Base-by-base conservation (phyloP, 2,329 filamentous ascomycete genomes). In the Stemphylium vesicarium region DNA sequence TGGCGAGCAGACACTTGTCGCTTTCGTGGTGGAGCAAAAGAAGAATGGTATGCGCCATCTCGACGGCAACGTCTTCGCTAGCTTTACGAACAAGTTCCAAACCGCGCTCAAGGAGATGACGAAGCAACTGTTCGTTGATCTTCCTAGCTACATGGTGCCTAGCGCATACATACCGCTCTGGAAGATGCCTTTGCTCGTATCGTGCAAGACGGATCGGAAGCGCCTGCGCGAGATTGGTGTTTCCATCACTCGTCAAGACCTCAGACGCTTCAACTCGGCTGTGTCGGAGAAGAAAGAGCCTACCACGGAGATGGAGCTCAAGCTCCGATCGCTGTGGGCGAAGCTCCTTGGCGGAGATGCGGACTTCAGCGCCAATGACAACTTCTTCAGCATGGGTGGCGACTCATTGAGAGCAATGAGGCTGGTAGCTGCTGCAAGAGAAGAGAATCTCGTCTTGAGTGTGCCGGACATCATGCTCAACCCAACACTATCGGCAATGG, bases 401-500 rank as follows among this genome's bases (percentile, higher is more conserved):
- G 81, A 83, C 48, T 82, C 81, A 0, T 75, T 82, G 45, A 76
- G 79, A 33, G 81, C 81, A 0, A 82, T 83, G 77, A 85, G 83
- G 65, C 74, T 88, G 0, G 85, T 86, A 0, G 78, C 82, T 10
- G 81, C 82, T 48, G 79, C 82, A 2, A 76, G 84, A 18, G 73
- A 77, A 2, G 78, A 80, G 20, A 80, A 79, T 0, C 67, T 84
- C 44, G 73, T 76, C 7, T 63, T 87, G 20, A 82, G 79, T 1
- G 85, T 87, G 1, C 80, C 82, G 2, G 79, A 84, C 22, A 81
- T 86, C 50, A 86, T 88, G 73, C 73, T 70, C 15, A 70, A 79
- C 45, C 77, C 79, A 20, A 76, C 69, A 7, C 68, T 81, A 4
- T 66, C 78, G 1, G 76, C 70, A 0, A 83, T 84, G 81, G 80